These are phyloP conservation scores for Cryptosporidium ubiquitum DNA, from an alignment of 169 alveolate genomes.

Conservation along the genomic window DNA sequence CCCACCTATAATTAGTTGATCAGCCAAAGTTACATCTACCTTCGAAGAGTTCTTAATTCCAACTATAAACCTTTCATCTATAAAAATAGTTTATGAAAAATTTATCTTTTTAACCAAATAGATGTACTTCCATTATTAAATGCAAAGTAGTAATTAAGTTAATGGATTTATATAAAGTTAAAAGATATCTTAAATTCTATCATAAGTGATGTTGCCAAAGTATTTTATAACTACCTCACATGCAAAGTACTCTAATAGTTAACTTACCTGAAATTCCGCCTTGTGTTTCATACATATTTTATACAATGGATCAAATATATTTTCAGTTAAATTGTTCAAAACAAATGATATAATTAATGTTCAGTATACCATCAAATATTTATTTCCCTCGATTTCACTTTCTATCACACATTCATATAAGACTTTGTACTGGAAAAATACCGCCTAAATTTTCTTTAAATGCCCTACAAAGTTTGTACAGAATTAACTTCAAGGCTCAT, in stretches of 20 bases:
- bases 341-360: neutral
- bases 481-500: no score
- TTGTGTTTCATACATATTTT: slow-evolving; percentile 19
- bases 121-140: neutral
- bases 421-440: slow-evolving; percentile 28
- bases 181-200: no score
- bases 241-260: neutral
- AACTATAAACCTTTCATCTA: slow-evolving; percentile 60
- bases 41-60: slow-evolving; percentile 36
- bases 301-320: no score
- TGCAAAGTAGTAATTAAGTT: neutral
- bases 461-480: no score
- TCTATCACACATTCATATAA: neutral
- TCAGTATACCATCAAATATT: no score
- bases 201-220: neutral
- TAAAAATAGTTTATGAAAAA: neutral
- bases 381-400: neutral
- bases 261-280: slow-evolving; percentile 38
- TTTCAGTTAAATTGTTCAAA: neutral
- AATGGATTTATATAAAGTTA: neutral
- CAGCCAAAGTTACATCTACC: slow-evolving; percentile 74
- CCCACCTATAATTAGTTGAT: slow-evolving; percentile 88
- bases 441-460: neutral
- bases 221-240: neutral
- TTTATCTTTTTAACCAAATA: neutral